Percentiles rank a stretch among this genome's conserved stretches.
Conservation (phyloP, 23 red algal genomes). For the Gracilaria gracilis region DNA sequence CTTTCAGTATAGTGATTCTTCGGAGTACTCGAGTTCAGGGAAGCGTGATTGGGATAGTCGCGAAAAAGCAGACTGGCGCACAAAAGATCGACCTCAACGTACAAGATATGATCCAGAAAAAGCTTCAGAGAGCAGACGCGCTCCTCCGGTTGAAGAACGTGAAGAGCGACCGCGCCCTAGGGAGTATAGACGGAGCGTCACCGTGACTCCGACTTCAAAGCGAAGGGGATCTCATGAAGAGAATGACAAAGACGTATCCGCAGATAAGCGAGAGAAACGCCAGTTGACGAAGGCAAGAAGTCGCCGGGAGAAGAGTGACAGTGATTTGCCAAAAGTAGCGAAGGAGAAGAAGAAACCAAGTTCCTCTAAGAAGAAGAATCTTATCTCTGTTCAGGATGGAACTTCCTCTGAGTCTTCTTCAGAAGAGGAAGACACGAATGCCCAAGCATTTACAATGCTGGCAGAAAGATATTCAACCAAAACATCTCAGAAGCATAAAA, state of each 20-base stretch:
- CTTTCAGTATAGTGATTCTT: conserved; percentile 17
- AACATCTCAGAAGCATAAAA: not conserved
- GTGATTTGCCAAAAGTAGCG: conserved; percentile 18
- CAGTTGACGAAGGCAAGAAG: conserved; percentile 13
- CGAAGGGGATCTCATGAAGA: not conserved
- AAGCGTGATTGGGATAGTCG: conserved; percentile 7
- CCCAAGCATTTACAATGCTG: conserved; percentile 52
- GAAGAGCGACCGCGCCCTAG: not conserved
- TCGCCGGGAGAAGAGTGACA: conserved; percentile 58
- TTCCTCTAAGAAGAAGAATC: conserved; percentile 22
- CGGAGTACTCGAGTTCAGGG: conserved; percentile 24
- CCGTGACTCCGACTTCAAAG: conserved; percentile 1
- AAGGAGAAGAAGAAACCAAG: conserved; percentile 42
- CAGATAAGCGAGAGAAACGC: conserved; percentile 29
- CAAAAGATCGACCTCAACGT: conserved; percentile 8
- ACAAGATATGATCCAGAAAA: conserved; percentile 17
- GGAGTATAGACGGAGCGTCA: not conserved
- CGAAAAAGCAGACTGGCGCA: not conserved
- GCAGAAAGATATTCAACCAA: conserved; percentile 60
- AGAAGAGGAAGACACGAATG: conserved; percentile 22
- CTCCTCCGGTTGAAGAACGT: conserved; percentile 6
- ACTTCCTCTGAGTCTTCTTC: not conserved
- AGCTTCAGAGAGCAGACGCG: not conserved
- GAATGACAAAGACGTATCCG: not conserved
- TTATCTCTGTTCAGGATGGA: conserved; percentile 28